Base-by-base conservation (phyloP, 176 grass and related monocot species). In the Tuctoria greenei region DNA sequence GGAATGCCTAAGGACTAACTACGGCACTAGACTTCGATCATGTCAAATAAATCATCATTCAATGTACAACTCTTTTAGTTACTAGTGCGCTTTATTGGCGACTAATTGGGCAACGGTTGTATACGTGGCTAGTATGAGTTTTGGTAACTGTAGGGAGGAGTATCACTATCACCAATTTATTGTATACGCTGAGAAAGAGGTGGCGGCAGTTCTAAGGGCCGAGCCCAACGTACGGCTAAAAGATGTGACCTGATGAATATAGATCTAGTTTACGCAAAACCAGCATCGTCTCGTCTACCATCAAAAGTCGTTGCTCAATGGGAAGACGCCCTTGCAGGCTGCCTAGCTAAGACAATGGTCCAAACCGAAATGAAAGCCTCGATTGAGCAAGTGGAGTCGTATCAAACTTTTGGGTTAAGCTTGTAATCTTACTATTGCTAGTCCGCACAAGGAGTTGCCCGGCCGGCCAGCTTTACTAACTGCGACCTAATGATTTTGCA, bases 311-410 rank as follows among this genome's bases (percentile, higher is more conserved):
- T 47, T 16, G 41, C 15, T 66, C 14, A 38, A 9, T 56, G 61
- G 70, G 74, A 66, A 73, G 64, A 69, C 23, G 42, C 43, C 61
- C n/a, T n/a, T 68, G 64, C 72, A 68, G n/a, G n/a, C n/a, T n/a
- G n/a, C n/a, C n/a, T n/a, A n/a, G n/a, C n/a, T n/a, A n/a, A n/a
- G 69, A 38, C 18, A 38, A n/a, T 31, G 57, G 31, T 61, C 57
- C 4, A 21, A 54, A 54, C 1, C 51, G 20, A 54, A 54, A 51
- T 20, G 7, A 11, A 8, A 10, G n/a, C 55, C 24, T 58, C 55
- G n/a, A 15, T 13, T 20, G 17, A 24, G 52, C 21, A 58, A 26
- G 55, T 12, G 55, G 55, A 25, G 26, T 51, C 16, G 8, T 51
- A 51, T 55, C 51, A 55, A 25, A 16, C n/a, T 36, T 23, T 6